Conservation (phyloP, 2,329 filamentous ascomycete species). For the Aspergillus oerlinghausenensis region DNA sequence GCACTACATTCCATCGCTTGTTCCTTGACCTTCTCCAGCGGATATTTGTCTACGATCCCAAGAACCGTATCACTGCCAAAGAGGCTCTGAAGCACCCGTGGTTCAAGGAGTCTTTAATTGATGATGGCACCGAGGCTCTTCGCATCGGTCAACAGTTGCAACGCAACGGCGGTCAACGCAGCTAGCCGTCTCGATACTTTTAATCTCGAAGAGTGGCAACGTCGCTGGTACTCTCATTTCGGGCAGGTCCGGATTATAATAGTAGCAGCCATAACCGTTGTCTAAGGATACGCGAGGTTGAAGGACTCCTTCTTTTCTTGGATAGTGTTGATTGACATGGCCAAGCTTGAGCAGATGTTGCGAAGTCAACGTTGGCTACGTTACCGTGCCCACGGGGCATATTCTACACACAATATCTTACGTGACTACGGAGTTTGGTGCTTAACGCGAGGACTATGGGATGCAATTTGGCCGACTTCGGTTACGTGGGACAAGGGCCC, state of each 20-base stretch:
- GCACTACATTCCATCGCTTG: conserved; percentile 56
- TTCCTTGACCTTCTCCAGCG: conserved; percentile 59
- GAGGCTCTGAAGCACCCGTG: conserved; percentile 62
- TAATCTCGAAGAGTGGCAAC: not conserved
- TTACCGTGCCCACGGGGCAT: not conserved
- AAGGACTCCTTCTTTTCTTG: conserved; percentile 15
- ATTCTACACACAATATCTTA: not conserved
- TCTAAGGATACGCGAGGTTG: conserved; percentile 10
- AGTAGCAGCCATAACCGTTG: not conserved
- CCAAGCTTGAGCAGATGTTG: conserved; percentile 1
- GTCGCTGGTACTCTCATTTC: not conserved
- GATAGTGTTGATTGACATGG: conserved; percentile 15
- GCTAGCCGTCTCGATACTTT: conserved; percentile 5
- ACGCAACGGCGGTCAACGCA: conserved; percentile 20
- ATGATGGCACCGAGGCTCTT: conserved; percentile 62
- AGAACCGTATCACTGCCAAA: conserved; percentile 60
- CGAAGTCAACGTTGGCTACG: not conserved
- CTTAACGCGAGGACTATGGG: conserved; percentile 1
- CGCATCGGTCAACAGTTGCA: conserved; percentile 49
- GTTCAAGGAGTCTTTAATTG: conserved; percentile 61
- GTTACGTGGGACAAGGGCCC: not conserved
- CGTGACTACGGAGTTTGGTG: conserved; percentile 1
- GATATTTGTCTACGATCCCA: conserved; percentile 65
- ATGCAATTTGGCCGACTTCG: not conserved
- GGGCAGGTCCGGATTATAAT: not conserved